phyloP scores from a whole-genome alignment of 2,329 filamentous ascomycete species.

The Ciborinia camelliae region DNA sequence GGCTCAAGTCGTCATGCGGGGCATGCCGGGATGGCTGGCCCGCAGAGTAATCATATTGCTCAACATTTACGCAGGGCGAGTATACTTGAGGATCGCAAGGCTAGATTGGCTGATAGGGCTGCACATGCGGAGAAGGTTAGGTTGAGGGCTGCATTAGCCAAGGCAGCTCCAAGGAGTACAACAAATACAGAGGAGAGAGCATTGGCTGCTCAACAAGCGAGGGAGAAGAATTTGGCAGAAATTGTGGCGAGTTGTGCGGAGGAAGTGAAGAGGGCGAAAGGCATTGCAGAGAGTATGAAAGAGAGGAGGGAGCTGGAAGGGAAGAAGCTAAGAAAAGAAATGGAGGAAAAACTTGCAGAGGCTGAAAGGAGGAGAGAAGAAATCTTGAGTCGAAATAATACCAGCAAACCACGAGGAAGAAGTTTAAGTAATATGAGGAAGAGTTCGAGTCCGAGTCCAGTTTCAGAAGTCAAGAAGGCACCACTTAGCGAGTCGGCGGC shows the following conservation, averaged over 20 bases:
- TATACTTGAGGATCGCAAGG: slow-evolving; percentile 77
- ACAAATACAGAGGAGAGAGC: slow-evolving; percentile 72
- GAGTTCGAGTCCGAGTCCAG: slow-evolving; percentile 48
- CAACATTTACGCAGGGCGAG: slow-evolving; percentile 77
- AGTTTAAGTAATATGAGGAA: slow-evolving; percentile 54
- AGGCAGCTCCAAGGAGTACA: slow-evolving; percentile 62
- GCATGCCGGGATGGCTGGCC: slow-evolving; percentile 28
- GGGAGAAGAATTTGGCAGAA: slow-evolving; percentile 77
- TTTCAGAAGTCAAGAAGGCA: slow-evolving; percentile 40
- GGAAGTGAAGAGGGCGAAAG: slow-evolving; percentile 78
- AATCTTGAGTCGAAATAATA: slow-evolving; percentile 52
- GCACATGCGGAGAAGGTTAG: slow-evolving; percentile 82
- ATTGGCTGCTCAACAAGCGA: slow-evolving; percentile 70
- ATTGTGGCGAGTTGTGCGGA: slow-evolving; percentile 79
- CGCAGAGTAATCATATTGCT: slow-evolving; percentile 73
- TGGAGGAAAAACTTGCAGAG: slow-evolving; percentile 77
- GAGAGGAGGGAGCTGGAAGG: slow-evolving; percentile 75
- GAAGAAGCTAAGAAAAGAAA: slow-evolving; percentile 64
- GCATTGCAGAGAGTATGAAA: slow-evolving; percentile 77
- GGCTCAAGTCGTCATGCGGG: slow-evolving; percentile 45
- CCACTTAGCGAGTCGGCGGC: slow-evolving; percentile 57
- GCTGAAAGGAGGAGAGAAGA: slow-evolving; percentile 69
- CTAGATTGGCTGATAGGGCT: slow-evolving; percentile 73
- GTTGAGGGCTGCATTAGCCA: slow-evolving; percentile 68
- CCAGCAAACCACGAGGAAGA: slow-evolving; percentile 50